These are phyloP conservation scores for Suillus subluteus DNA, from an alignment of 768 basidiomycete species.

Conservation along the genomic window DNA sequence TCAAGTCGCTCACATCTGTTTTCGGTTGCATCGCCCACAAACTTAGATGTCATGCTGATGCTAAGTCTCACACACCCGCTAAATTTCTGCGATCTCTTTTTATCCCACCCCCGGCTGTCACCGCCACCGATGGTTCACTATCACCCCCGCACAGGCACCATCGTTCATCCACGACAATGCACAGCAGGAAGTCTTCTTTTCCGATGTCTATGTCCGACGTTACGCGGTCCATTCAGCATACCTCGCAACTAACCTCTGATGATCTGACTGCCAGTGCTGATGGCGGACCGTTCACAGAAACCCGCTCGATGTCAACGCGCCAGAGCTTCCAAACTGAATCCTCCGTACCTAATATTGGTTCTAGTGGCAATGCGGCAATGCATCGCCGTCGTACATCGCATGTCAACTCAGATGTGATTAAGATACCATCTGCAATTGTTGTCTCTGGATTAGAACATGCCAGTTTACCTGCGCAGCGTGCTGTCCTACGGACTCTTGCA, in stretches of 20 bases:
- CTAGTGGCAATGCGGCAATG: conserved; percentile 3
- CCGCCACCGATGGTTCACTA: conserved; percentile 20
- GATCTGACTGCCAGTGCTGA: conserved; percentile 6
- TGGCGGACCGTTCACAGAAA: conserved; percentile 10
- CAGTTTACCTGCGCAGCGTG: conserved; percentile 55
- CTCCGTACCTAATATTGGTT: conserved; percentile 19
- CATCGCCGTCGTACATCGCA: conserved; percentile 21
- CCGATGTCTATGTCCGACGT: conserved; percentile 28
- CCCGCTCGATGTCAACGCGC: conserved; percentile 12
- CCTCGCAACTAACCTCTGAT: conserved; percentile 20
- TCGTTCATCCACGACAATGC: conserved; percentile 27
- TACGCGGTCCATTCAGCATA: conserved; percentile 20
- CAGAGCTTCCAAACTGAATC: conserved; percentile 20
- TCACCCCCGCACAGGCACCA: conserved; percentile 19
- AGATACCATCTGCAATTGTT: conserved; percentile 62
- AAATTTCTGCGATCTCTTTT: conserved; percentile 44
- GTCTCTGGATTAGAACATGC: conserved; percentile 73
- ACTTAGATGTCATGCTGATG: conserved; percentile 47
- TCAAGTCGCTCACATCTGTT: conserved; percentile 60
- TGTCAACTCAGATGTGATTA: conserved; percentile 28
- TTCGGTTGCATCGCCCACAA: conserved; percentile 65
- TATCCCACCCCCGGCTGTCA: conserved; percentile 27
- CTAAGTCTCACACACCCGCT: conserved; percentile 22
- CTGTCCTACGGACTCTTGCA: conserved; percentile 54
- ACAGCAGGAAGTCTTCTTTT: conserved; percentile 29